Evolutionary conservation across 1,139 yeast species (phyloP), one percentile per base, ranked within the genome.

Genomic region (Magnusiomyces starmeri): DNA sequence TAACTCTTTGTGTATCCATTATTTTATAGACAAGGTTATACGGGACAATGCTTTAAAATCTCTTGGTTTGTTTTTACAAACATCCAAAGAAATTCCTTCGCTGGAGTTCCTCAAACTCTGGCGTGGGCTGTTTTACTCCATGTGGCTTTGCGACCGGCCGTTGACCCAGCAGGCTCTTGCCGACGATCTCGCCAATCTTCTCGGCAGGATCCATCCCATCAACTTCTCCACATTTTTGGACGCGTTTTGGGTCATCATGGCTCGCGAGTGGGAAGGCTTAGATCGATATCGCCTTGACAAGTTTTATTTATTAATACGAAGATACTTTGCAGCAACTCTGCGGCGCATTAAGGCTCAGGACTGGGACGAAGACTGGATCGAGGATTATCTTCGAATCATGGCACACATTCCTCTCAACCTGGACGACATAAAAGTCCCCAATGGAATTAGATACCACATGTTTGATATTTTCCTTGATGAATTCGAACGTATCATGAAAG

Each of bases 81-180:
- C 73, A 14, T 65, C 66, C 45, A 71, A 67, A 49, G 62, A 65
- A 16, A 62, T 78, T 22, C 73, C 76, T 24, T 70, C 72, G 46
- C 56, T 75, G 20, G 96, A 90, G 56, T 75, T 82, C 60, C 85
- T 85, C 60, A 89, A 90, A 67, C 73, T 92, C 54, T 92, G 97
- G 97, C 88, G 86, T 69, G 98, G 97, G 9, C 75, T 92, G 48
- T 92, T 84, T 69, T 92, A 76, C 66, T 65, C 82, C 27, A 87
- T 92, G 96, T 92, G 98, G 98, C 88, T 85, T 69, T 80, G 95
- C 65, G 98, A 92, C 69, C 79, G 94, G 62, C 95, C 96, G 29
- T 76, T 83, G 60, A 94, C 96, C 27, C 98, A 92, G 69, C 96
- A 89, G 67, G 73, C 83, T 54, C 73, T 92, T 45, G 95, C 96